These are phyloP conservation scores for Tolypocladium endophyticum DNA, from an alignment of 2,329 filamentous ascomycete genomes.

Conservation along the genomic window DNA sequence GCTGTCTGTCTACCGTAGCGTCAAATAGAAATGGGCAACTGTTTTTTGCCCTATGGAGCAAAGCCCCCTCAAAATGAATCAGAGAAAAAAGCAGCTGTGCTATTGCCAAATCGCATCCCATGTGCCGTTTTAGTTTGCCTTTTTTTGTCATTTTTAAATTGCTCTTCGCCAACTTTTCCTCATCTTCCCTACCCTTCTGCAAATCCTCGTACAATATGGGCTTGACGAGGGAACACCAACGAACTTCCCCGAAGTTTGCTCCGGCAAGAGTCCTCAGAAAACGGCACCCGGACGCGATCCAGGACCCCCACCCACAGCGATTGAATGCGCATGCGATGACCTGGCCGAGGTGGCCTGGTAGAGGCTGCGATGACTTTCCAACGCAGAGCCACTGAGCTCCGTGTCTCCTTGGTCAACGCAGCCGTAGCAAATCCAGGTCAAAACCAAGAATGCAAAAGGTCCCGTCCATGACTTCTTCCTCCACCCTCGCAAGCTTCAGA, in stretches of 20 bases:
- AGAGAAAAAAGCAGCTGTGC: slow-evolving; percentile 2
- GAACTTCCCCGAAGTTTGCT: background rate
- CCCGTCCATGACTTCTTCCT: background rate
- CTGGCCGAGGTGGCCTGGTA: background rate
- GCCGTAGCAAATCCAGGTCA: background rate
- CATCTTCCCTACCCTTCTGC: background rate
- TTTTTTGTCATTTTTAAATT: background rate
- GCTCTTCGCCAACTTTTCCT: background rate
- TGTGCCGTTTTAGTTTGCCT: slow-evolving; percentile 2
- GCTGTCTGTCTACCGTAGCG: slow-evolving; percentile 6
- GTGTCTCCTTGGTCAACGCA: background rate
- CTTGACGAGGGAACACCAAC: background rate
- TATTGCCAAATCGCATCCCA: slow-evolving; percentile 6
- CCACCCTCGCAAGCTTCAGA: background rate
- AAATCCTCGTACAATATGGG: slow-evolving; percentile 1
- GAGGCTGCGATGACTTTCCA: slow-evolving; percentile 5
- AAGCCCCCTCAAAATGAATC: slow-evolving; percentile 2
- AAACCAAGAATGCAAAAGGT: background rate
- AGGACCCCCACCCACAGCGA: background rate
- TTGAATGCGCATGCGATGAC: background rate
- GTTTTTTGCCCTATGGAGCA: background rate
- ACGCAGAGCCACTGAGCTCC: slow-evolving; percentile 1
- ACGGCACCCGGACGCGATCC: background rate
- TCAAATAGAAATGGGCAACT: slow-evolving; percentile 6
- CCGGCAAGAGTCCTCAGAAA: background rate